A percentile compares a stretch with the other conserved stretches of the same genome.
Evolutionary conservation across 331 rosid species (phyloP).

Genomic region (Arachis monticola): DNA sequence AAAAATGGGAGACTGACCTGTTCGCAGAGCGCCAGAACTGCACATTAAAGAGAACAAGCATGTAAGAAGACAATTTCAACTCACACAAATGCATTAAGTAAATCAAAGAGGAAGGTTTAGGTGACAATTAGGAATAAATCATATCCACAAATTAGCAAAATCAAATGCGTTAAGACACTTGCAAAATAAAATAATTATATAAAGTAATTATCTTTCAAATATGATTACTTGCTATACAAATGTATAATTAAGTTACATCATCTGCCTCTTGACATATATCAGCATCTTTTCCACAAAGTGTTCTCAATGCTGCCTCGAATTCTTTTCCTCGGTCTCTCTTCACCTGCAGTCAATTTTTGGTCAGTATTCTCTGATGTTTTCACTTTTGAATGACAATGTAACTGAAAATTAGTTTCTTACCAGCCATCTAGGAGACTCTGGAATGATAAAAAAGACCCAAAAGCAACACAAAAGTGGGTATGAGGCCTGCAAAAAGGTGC

Average conservation of each 20-base stretch:
- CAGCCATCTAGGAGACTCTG: too few relatives aligned
- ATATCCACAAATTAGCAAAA: constrained; percentile 10
- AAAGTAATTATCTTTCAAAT: too few relatives aligned
- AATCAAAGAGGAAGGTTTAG: background rate
- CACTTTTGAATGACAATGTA: background rate
- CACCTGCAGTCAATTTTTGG: constrained; percentile 50
- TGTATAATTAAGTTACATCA: constrained; percentile 31
- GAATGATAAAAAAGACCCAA: too few relatives aligned
- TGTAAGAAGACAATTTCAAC: constrained; percentile 26
- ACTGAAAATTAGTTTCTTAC: constrained; percentile 42
- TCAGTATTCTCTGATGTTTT: background rate
- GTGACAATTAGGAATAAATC: constrained; percentile 1
- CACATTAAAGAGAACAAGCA: constrained; percentile 41
- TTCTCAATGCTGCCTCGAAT: constrained; percentile 63
- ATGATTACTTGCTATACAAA: too few relatives aligned
- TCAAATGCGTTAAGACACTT: background rate
- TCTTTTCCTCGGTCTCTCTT: constrained; percentile 60
- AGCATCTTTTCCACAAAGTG: constrained; percentile 75
- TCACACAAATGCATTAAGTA: background rate
- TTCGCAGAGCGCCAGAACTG: constrained; percentile 65
- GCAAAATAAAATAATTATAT: too few relatives aligned
- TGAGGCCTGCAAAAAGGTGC: too few relatives aligned
- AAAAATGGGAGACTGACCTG: constrained; percentile 54
- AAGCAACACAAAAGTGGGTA: too few relatives aligned
- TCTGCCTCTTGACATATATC: constrained; percentile 72